These are phyloP conservation scores for Sequoia sempervirens DNA, from an alignment of 75 land plant genomes.

Conservation along the genomic window DNA sequence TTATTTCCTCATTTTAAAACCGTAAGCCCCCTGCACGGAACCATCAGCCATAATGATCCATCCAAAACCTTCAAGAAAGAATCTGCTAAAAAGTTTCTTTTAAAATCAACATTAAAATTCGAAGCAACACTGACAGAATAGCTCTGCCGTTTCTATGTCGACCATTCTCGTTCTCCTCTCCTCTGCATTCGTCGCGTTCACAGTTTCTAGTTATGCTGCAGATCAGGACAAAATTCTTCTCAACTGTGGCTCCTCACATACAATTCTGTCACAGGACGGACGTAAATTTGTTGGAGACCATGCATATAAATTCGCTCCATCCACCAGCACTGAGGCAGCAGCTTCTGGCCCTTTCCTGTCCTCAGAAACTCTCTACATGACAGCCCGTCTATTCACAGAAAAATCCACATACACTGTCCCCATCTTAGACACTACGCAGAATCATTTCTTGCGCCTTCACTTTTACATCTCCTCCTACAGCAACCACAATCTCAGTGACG, in stretches of 20 bases:
- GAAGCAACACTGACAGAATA: neutral
- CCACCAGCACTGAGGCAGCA: neutral
- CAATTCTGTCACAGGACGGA: neutral
- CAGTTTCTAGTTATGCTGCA: neutral
- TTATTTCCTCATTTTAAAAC: too few relatives aligned
- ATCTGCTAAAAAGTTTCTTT: too few relatives aligned
- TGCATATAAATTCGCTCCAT: slow-evolving; percentile 1
- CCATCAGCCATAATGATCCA: too few relatives aligned
- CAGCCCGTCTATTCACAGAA: neutral
- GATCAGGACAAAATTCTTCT: neutral
- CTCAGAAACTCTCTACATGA: neutral
- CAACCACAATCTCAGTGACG: neutral
- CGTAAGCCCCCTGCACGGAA: too few relatives aligned
- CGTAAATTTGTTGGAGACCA: neutral
- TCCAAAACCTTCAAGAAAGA: too few relatives aligned
- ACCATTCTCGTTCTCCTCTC: neutral
- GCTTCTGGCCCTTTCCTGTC: neutral
- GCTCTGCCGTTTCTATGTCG: neutral
- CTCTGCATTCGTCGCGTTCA: too few relatives aligned
- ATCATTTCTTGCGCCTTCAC: neutral
- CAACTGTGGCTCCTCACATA: neutral
- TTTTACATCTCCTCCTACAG: neutral
- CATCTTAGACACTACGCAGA: neutral
- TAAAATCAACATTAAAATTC: too few relatives aligned
- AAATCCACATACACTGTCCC: neutral